A percentile compares a stretch with the other conserved stretches of the same genome.
These are phyloP conservation scores for Chamaecyparis obtusa DNA, from an alignment of 75 land plant species.

Conservation along the genomic window DNA sequence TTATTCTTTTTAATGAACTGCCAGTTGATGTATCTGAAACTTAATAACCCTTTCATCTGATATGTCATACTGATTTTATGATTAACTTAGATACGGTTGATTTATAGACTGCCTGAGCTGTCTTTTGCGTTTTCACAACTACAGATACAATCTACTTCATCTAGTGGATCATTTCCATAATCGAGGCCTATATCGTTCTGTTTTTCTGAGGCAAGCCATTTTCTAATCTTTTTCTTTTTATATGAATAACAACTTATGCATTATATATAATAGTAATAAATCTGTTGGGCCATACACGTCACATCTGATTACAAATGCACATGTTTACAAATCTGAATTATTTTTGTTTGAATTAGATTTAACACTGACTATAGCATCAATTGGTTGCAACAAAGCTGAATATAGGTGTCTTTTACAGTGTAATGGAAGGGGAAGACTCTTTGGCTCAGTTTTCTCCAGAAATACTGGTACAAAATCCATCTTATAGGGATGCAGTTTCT, in stretches of 20 bases:
- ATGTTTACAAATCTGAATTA: neutral
- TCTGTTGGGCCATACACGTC: neutral
- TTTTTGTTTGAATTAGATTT: neutral
- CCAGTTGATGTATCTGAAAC: neutral
- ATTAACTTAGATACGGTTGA: neutral
- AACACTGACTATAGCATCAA: neutral
- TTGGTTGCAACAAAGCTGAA: neutral
- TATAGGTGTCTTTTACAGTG: constrained; percentile 41
- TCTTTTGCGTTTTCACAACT: neutral
- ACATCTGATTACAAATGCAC: neutral
- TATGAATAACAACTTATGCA: neutral
- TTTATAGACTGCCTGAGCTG: neutral
- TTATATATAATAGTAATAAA: neutral
- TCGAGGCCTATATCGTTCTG: constrained; percentile 73
- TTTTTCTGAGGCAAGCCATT: constrained; percentile 70
- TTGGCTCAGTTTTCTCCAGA: constrained; percentile 80
- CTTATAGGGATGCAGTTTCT: constrained; percentile 51
- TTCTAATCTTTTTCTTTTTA: neutral
- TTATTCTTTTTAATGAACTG: neutral
- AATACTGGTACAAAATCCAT: constrained; percentile 48
- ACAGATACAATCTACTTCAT: constrained; percentile 78
- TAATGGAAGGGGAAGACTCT: constrained; percentile 92
- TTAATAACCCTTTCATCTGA: neutral
- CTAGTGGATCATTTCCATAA: constrained; percentile 87
- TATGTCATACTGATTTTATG: neutral